Evolutionary conservation across 306 rosid species (phyloP).

Genomic region (Mucuna pruriens): DNA sequence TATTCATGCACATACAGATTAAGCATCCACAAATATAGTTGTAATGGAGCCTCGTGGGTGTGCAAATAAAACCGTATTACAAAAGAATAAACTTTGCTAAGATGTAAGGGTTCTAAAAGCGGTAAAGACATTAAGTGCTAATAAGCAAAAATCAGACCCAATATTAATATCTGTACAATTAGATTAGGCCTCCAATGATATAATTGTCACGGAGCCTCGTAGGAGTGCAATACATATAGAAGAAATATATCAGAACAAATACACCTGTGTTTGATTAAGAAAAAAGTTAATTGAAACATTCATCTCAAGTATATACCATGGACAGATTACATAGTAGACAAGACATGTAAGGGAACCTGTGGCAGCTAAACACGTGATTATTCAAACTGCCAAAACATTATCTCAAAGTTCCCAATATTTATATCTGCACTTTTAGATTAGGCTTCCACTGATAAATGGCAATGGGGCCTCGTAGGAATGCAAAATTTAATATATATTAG

Average conservation of each 20-base stretch:
- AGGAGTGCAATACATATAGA: conserved; percentile 16
- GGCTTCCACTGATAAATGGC: background rate
- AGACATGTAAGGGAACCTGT: background rate
- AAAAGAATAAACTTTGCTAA: background rate
- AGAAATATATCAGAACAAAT: background rate
- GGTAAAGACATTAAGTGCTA: background rate
- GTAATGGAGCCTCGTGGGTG: conserved; percentile 4
- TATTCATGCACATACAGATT: background rate
- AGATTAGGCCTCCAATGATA: conserved; percentile 12
- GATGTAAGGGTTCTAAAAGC: background rate
- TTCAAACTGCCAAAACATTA: background rate
- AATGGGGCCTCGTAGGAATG: conserved; percentile 23
- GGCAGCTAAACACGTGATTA: background rate
- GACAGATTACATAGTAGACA: background rate
- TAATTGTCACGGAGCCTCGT: conserved; percentile 1
- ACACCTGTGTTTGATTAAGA: background rate
- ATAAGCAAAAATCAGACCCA: background rate
- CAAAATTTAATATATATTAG: background rate
- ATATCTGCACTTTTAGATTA: conserved; percentile 5
- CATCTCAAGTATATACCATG: background rate
- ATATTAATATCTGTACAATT: background rate
- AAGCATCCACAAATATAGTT: background rate
- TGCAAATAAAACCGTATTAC: background rate
- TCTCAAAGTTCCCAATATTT: background rate
- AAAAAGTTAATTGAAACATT: no score